phyloP scores from a whole-genome alignment of 768 basidiomycete species.

The Boletus huronensis region DNA sequence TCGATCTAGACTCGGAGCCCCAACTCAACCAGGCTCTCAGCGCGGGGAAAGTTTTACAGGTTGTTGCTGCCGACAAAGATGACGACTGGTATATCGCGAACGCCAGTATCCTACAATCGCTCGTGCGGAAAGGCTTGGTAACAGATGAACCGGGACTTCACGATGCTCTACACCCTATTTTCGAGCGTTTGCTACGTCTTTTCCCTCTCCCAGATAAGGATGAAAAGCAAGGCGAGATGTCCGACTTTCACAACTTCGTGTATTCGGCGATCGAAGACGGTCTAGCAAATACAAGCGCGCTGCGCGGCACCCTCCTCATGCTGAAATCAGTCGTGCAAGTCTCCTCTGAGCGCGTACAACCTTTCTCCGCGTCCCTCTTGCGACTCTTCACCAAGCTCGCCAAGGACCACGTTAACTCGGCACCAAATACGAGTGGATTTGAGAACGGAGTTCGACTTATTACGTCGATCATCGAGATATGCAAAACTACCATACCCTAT shows the following conservation, averaged over 20 bases:
- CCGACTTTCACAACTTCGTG: conserved; percentile 76
- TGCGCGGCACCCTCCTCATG: conserved; percentile 83
- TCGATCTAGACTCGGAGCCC: conserved; percentile 65
- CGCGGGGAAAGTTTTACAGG: conserved; percentile 84
- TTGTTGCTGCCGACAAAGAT: conserved; percentile 78
- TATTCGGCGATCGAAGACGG: conserved; percentile 74
- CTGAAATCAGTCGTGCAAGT: conserved; percentile 80
- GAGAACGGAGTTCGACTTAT: conserved; percentile 63
- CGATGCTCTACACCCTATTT: conserved; percentile 77
- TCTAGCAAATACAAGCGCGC: conserved; percentile 63
- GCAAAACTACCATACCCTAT: conserved; percentile 71
- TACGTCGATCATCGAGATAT: conserved; percentile 82
- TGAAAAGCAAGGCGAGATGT: conserved; percentile 62
- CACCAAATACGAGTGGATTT: conserved; percentile 45
- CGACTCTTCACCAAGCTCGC: conserved; percentile 81
- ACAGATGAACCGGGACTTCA: conserved; percentile 78
- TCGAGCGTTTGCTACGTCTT: conserved; percentile 72
- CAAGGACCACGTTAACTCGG: conserved; percentile 78
- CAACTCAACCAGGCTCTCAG: conserved; percentile 68
- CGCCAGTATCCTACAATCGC: conserved; percentile 67
- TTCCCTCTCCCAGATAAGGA: conserved; percentile 81
- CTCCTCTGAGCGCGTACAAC: conserved; percentile 79
- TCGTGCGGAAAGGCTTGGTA: conserved; percentile 83
- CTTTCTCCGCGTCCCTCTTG: conserved; percentile 70
- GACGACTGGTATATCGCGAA: conserved; percentile 80